Evolutionary conservation across 106 monocot species (phyloP).

Genomic region (Platanthera zijinensis): DNA sequence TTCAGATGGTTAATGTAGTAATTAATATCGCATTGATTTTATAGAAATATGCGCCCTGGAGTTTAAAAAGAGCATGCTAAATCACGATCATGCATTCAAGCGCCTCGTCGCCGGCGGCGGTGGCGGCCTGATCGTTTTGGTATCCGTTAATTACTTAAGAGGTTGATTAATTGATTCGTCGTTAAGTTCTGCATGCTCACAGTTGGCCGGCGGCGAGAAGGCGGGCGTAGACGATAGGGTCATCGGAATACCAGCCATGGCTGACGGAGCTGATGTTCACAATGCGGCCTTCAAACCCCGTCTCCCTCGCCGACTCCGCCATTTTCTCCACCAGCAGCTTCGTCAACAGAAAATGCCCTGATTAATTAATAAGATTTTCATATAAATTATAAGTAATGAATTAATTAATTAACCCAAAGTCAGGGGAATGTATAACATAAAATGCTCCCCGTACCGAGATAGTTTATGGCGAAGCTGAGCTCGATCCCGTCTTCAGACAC

Average conservation of each 20-base stretch:
- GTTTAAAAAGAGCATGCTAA: too few species aligned
- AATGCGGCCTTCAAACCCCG: constrained; percentile 42
- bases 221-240: background rate
- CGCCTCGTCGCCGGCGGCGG: too few species aligned
- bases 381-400: background rate
- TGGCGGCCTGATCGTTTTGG: too few species aligned
- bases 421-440: background rate
- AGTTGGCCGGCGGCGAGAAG: constrained; percentile 6
- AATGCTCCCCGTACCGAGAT: constrained; percentile 23
- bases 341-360: constrained; percentile 50
- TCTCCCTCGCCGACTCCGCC: constrained; percentile 28
- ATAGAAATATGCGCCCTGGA: too few species aligned
- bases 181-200: background rate
- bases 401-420: background rate
- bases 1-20: too few species aligned
- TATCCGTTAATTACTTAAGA: too few species aligned
- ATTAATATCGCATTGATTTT: too few species aligned
- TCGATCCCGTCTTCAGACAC: constrained; percentile 42
- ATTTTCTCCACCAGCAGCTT: constrained; percentile 41
- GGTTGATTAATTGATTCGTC: background rate
- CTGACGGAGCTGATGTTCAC: constrained; percentile 42
- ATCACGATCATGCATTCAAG: too few species aligned
- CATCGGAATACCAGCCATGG: constrained; percentile 35
- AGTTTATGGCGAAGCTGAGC: constrained; percentile 60
- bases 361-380: background rate